Evolutionary conservation across 306 rosid species (phyloP), one percentile per base, ranked within the genome.

Genomic region (Albizia julibrissin): DNA sequence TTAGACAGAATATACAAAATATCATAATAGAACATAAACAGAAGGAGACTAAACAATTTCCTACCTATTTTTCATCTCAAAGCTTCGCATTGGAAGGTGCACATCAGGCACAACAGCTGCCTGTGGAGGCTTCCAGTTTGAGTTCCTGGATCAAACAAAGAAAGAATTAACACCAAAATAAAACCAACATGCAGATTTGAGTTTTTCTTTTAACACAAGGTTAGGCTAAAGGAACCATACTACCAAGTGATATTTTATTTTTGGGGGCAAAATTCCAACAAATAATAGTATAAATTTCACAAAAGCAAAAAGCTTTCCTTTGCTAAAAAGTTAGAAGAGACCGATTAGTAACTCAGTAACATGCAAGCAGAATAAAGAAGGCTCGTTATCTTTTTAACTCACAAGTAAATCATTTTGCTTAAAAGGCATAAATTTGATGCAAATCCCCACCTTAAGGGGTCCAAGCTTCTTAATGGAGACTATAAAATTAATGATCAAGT

Each of bases 21-120:
- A 58, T 46, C 54, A 49, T 14, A 40, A 29, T 3, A 24, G 13
- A 58, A 79, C 81, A 67, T 40, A 64, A 75, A 59, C 34, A 40
- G 74, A 83, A 19, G 40, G 22, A 71, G 44, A 85, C 58, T 18
- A 9, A 75, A 74, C 29, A n/a, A 43, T 40, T 54, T 82, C 78
- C 78, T 72, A 91, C 99, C 96, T 88, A 81, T 95, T 91, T 81
- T 95, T 93, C 59, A 89, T 69, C 86, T 95, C 99, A 11, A 85
- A 91, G 72, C 98, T 95, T 24, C 99, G 99, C 99, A 92, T 95
- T 21, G 99, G 99, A 50, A 95, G 98, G 85, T 95, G 99, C 79
- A 88, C 78, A 84, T 77, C 85, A 5, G 93, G 88, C 21, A 86
- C 61, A 77, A 92, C 76, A 59, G 96, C 93, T 62, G 95, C 97